Base-by-base conservation (phyloP, 345 rosid species). In the Physaria fendleri region DNA sequence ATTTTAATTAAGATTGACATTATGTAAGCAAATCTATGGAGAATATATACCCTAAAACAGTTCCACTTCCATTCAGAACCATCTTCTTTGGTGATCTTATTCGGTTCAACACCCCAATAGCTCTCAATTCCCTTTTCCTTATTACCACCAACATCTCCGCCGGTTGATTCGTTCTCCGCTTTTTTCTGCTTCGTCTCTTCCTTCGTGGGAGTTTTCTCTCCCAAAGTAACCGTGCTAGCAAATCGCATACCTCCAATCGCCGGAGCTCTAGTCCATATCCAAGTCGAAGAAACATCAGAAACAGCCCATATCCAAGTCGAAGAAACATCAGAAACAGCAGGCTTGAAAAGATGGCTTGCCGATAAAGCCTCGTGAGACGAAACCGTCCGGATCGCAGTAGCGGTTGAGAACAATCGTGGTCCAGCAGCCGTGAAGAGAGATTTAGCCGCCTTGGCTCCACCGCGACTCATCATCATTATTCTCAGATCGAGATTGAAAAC, bases 1-100 rank as follows among this genome's bases (percentile, higher is more conserved):
- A n/a, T n/a, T n/a, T n/a, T n/a, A n/a, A n/a, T n/a, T n/a, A n/a
- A n/a, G n/a, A n/a, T n/a, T n/a, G n/a, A n/a, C n/a, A n/a, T n/a
- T n/a, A n/a, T n/a, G n/a, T n/a, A n/a, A n/a, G n/a, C n/a, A n/a
- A n/a, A n/a, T n/a, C n/a, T n/a, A n/a, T n/a, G n/a, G n/a, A n/a
- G n/a, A n/a, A n/a, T n/a, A n/a, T n/a, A n/a, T n/a, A 80, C 88
- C 79, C 74, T 56, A 23, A 83, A 83, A 73, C 83, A 83, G 45
- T 7, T 63, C 86, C 90, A 81, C 25, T 71, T 81, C 89, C 89
- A 83, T 32, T 73, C 78, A 13, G 74, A 52, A 3, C 89, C 89
- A 17, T 81, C 89, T 0, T 71, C 82, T 59, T 77, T 83, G 9
- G 54, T 71, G 28, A 73, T 42, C 68, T 75, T 83, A 7, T 44